Evolutionary conservation across 495 filamentous ascomycete genomes (phyloP), one percentile per base, ranked within the genome.

Genomic region (Talaromyces liani): DNA sequence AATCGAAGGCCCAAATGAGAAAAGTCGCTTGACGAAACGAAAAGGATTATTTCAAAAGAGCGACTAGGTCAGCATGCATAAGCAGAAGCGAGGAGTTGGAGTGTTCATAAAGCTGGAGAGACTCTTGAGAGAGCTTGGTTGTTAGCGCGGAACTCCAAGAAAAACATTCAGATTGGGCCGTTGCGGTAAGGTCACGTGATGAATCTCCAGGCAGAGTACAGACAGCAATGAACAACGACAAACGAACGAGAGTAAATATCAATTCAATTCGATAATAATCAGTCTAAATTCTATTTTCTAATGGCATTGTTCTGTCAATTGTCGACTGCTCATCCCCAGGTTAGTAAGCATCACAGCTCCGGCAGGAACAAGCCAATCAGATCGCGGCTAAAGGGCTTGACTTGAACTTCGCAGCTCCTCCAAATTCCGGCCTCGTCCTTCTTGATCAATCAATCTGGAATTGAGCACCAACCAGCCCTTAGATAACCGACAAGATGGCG

Each of bases 401-500:
- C 63, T 27, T 39, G 24, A 65, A 61, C 54, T 39, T 61, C 66
- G 45, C 63, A 63, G 61, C 60, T 64, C 60, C 39, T 57, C 58
- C 12, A 34, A 20, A 49, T 58, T 39, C 60, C 22, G 20, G 16
- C 58, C 63, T 65, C 60, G 27, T 58, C 65, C 45, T 20, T 20
- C n/a, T 60, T 20, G 47, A 41, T 16, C 14, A 41, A 16, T 62
- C 22, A 16, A 60, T 66, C 33, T 36, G 60, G 31, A 60, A 64
- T 66, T 66, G 65, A 56, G 29, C 53, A 27, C 61, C 25, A 24
- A 29, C 64, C 45, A 60, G 58, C 58, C 64, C 56, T 54, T 55
- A 29, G 69, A 56, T 63, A 67, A 68, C 70, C 68, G 65, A 66
- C 73, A 80, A 73, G 68, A 84, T 84, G 81, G 68, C 81, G 61